phyloP scores from a whole-genome alignment of 2,329 filamentous ascomycete species.

The Setomelanomma holmii region DNA sequence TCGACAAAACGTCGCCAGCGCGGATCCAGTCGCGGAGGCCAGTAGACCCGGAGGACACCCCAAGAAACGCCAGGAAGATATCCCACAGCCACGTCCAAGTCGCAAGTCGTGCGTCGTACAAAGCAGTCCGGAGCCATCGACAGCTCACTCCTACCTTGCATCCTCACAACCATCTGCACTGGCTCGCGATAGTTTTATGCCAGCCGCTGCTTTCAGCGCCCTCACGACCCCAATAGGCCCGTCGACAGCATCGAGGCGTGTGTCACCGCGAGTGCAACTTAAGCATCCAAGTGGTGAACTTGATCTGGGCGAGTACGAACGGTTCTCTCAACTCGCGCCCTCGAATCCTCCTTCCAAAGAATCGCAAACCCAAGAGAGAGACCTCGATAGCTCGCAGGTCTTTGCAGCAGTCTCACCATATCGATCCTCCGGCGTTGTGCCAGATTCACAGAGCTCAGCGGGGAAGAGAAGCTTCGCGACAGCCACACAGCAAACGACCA shows the following conservation, averaged over 20 bases:
- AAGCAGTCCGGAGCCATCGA: slow-evolving; percentile 20
- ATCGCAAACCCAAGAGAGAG: slow-evolving; percentile 6
- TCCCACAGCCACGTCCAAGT: slow-evolving; percentile 4
- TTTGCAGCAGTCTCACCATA: background rate
- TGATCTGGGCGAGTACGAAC: slow-evolving; percentile 28
- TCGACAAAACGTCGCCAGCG: slow-evolving; percentile 1
- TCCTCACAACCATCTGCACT: slow-evolving; percentile 7
- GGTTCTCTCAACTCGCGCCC: slow-evolving; percentile 24
- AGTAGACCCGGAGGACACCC: background rate
- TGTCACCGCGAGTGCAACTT: slow-evolving; percentile 25
- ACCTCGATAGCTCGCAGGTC: slow-evolving; percentile 28
- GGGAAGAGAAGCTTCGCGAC: slow-evolving; percentile 32
- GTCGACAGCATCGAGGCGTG: background rate
- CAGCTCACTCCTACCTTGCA: background rate
- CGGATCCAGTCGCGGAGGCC: background rate
- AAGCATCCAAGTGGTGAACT: slow-evolving; percentile 18
- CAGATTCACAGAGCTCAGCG: slow-evolving; percentile 35
- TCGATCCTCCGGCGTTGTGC: slow-evolving; percentile 27
- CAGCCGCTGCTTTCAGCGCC: background rate
- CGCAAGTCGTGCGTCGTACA: slow-evolving; percentile 17
- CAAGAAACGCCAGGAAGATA: background rate
- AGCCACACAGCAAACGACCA: slow-evolving; percentile 26
- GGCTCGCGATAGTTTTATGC: background rate
- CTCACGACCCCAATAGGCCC: slow-evolving; percentile 4
- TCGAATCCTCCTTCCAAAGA: slow-evolving; percentile 3